phyloP scores from a whole-genome alignment of 805 yeast species.

The Schwanniomyces polymorphus region DNA sequence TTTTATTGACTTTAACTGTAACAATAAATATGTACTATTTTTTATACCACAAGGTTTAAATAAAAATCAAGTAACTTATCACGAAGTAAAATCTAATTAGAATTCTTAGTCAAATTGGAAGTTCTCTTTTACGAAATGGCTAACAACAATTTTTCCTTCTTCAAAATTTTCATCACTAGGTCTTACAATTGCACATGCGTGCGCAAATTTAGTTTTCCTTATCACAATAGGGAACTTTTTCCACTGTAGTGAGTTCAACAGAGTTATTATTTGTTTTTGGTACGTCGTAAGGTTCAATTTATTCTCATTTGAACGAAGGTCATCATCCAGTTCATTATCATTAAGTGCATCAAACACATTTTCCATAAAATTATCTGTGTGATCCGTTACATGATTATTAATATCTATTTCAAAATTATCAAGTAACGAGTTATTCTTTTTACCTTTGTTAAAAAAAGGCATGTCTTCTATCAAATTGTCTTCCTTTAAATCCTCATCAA shows the following conservation, averaged over 20 bases:
- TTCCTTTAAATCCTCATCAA: neutral
- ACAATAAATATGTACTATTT: neutral
- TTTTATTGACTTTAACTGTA: neutral
- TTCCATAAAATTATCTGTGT: constrained; percentile 64
- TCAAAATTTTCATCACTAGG: constrained; percentile 48
- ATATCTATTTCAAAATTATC: constrained; percentile 14
- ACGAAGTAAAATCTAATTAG: no score
- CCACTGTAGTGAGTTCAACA: constrained; percentile 66
- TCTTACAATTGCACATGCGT: constrained; percentile 80
- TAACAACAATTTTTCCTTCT: constrained; percentile 70
- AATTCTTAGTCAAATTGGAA: constrained; percentile 11
- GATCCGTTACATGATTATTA: constrained; percentile 48
- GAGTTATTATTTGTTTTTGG: constrained; percentile 54
- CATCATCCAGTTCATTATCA: constrained; percentile 13
- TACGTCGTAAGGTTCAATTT: constrained; percentile 35
- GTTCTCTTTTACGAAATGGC: constrained; percentile 56
- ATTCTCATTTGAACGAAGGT: neutral
- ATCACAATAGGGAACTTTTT: constrained; percentile 69
- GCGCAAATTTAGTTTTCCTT: constrained; percentile 64
- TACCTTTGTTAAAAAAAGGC: neutral
- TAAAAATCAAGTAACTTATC: no score
- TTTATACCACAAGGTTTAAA: no score
- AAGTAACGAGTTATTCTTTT: constrained; percentile 3
- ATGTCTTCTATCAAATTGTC: neutral
- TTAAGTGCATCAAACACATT: constrained; percentile 61